Conservation (phyloP, 805 yeast genomes). For the Spathaspora boniae region DNA sequence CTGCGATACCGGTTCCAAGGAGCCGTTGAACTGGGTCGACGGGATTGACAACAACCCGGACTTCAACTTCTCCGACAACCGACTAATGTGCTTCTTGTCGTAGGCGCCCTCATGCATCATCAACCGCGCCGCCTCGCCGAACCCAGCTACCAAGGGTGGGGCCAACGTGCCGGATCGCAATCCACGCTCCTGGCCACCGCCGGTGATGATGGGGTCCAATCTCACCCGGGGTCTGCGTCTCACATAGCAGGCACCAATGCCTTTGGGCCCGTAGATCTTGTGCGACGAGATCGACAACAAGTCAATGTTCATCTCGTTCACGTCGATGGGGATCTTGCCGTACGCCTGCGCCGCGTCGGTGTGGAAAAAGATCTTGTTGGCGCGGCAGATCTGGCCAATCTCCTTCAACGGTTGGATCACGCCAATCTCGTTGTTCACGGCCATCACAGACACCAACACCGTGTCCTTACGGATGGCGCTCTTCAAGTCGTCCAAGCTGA, state of each 20-base stretch:
- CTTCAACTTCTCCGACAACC: slow-evolving; percentile 69
- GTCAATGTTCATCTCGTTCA: slow-evolving; percentile 89
- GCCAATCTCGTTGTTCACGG: slow-evolving; percentile 97
- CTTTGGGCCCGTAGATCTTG: slow-evolving; percentile 97
- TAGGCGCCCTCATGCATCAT: slow-evolving; percentile 69
- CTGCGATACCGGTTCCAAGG: slow-evolving; percentile 44
- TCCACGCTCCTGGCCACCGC: slow-evolving; percentile 99
- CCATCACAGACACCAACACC: slow-evolving; percentile 87
- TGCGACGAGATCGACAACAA: slow-evolving; percentile 92
- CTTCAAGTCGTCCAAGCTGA: slow-evolving; percentile 73
- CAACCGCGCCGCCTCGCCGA: slow-evolving; percentile 95
- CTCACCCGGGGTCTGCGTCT: slow-evolving; percentile 98
- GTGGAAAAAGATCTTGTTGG: slow-evolving; percentile 90
- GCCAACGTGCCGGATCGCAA: slow-evolving; percentile 95
- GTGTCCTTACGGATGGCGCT: slow-evolving; percentile 88
- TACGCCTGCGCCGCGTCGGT: slow-evolving; percentile 97
- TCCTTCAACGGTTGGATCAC: slow-evolving; percentile 95
- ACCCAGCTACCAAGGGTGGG: slow-evolving; percentile 93
- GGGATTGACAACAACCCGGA: slow-evolving; percentile 75
- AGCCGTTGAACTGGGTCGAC: slow-evolving; percentile 89
- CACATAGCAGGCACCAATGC: slow-evolving; percentile 91
- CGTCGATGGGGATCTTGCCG: slow-evolving; percentile 91
- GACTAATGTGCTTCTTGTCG: slow-evolving; percentile 68
- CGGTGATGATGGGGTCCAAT: slow-evolving; percentile 88
- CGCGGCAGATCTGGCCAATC: slow-evolving; percentile 83